Base-by-base conservation (phyloP, 768 basidiomycete species). In the Lactarius vividus region DNA sequence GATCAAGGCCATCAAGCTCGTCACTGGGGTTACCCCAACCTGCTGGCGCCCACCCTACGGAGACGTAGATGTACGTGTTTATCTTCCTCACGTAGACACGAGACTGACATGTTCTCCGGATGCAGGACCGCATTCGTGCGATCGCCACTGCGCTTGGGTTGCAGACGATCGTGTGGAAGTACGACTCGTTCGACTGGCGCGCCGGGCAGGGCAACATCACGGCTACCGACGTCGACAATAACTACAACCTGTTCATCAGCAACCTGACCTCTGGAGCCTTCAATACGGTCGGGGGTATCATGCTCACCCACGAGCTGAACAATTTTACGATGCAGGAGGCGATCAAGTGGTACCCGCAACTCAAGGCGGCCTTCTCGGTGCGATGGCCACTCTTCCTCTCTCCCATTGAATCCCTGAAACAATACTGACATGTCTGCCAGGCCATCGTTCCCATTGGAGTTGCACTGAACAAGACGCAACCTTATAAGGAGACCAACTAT, bases 91-190 rank as follows among this genome's bases (percentile, higher is more conserved):
- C 18, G 28, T 8, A 13, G 16, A 37, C 4, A 2, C 10, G 16
- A 44, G 42, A 16, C 16, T 18, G 20, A 29, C n/a, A 3, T 16
- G n/a, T 40, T 33, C n/a, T 15, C 6, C 13, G 23, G 33, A 1
- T 42, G 54, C 58, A 71, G 70, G 87, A 88, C 75, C 88, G 92
- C 57, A 85, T 93, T 52, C 84, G 92, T 39, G 79, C 83, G 42
- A 88, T 94, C 63, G 85, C 88, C 4, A 73, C 85, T n/a, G 85
- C 81, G 10, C 84, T 93, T 69, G 86, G 86, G 44, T 77, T 93
- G 20, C 83, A 82, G 15, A 89, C 89, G 2, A 80, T 94, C 72
- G 79, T 93, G 59, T 94, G 92, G 92, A 75, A 79, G 69, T 85
- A 82, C 66, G 87, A 89, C 70, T 83, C 86, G 26, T 78, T 81